Evolutionary conservation across 495 filamentous ascomycete genomes (phyloP).

Genomic region (Neurospora sp.): DNA sequence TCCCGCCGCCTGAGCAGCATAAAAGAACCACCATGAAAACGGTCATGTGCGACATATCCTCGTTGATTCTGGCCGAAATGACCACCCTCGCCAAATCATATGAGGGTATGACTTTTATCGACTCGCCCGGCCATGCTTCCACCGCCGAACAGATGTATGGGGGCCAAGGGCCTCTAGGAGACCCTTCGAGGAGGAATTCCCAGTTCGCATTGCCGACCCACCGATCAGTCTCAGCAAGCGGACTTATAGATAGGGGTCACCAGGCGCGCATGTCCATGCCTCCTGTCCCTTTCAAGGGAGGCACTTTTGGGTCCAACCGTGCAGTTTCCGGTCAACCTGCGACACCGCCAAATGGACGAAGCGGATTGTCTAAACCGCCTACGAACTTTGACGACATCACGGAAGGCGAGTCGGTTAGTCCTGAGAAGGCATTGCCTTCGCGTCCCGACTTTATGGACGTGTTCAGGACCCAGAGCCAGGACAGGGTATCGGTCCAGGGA

Average conservation of each 20-base stretch:
- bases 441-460: slow-evolving; percentile 27
- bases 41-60: slow-evolving; percentile 84
- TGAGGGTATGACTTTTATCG: slow-evolving; percentile 67
- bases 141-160: slow-evolving; percentile 23
- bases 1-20: slow-evolving; percentile 61
- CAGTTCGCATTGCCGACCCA: slow-evolving; percentile 36
- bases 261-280: slow-evolving; percentile 73
- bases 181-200: slow-evolving; percentile 39
- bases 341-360: slow-evolving; percentile 38
- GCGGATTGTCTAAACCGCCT: slow-evolving; percentile 45
- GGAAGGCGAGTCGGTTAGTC: slow-evolving; percentile 18
- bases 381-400: slow-evolving; percentile 65
- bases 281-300: slow-evolving; percentile 29
- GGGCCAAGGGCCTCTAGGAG: background rate
- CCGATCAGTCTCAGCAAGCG: slow-evolving; percentile 40
- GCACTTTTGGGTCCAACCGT: slow-evolving; percentile 25
- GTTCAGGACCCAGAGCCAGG: slow-evolving; percentile 48
- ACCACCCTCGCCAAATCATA: slow-evolving; percentile 75
- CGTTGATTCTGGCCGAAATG: slow-evolving; percentile 75
- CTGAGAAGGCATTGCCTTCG: slow-evolving; percentile 20
- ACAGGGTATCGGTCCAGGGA: slow-evolving; percentile 73
- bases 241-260: slow-evolving; percentile 35
- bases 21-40: slow-evolving; percentile 89
- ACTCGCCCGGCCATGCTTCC: slow-evolving; percentile 53
- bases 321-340: slow-evolving; percentile 44